Evolutionary conservation across 441 rosid species (phyloP), one percentile per base, ranked within the genome.

Genomic region (Flueggea neowawraea): DNA sequence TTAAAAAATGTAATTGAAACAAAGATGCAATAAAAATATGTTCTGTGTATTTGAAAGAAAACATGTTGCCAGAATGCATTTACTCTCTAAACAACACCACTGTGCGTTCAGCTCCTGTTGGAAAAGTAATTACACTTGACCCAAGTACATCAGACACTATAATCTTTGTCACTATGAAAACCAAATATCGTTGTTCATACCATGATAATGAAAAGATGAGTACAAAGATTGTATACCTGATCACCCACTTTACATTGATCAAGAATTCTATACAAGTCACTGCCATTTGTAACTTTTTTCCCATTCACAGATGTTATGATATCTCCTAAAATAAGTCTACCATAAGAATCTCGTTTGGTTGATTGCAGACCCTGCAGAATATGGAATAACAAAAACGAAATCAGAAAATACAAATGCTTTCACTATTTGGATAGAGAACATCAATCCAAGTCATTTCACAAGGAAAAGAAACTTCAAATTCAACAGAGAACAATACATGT

Each of bases 211-310:
- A 47, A 58, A 44, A 14, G 55, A 15, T 12, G 45, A 41, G 53
- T 11, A 22, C 28, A 22, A 22, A 22, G 28, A 22, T 22, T 22
- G 28, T 59, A 61, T 84, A 89, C 96, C 97, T 82, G 17, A 2
- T 91, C 97, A 10, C 95, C 97, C 65, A 95, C 96, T 71, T 86
- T 75, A 79, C 99, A 89, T 68, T 91, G 96, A 80, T 95, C 96
- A 69, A 95, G 96, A 80, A 86, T 84, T 82, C 97, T 76, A 80
- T 95, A 95, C 73, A 95, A 82, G 70, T 95, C 96, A 48, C 96
- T 95, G 52, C 97, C 96, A 77, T 87, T 95, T 0, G 87, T 6
- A 43, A 95, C 90, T 75, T 89, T 85, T 66, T 65, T 84, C 39
- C 94, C 97, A 63, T 91, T 86, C 60, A 94, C 88, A 9, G 99